Conservation (phyloP, 73 alveolate species). For the Tetrahymena borealis region DNA sequence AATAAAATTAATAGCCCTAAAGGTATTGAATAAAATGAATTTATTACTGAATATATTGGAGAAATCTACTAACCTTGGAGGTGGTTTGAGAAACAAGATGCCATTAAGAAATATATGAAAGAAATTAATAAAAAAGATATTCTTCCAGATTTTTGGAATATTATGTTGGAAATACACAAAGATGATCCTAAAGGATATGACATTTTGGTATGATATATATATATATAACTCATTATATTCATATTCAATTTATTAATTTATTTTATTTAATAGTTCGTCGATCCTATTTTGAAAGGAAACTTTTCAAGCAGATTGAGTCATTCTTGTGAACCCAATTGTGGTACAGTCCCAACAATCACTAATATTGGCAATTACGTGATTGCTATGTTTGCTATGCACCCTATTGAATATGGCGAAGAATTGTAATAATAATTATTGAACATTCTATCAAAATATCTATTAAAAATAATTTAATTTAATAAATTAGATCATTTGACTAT, state of each 20-base stretch:
- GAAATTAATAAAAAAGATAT: conserved; percentile 70
- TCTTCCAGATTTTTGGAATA: conserved; percentile 95
- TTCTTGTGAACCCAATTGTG: conserved; percentile 94
- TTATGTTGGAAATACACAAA: conserved; percentile 90
- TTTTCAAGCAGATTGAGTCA: conserved; percentile 92
- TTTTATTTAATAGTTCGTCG: conserved; percentile 57
- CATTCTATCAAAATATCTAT: neutral
- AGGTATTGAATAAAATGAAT: conserved; percentile 86
- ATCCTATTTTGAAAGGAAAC: conserved; percentile 90
- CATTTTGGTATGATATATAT: conserved; percentile 46
- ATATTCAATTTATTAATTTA: neutral
- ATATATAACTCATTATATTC: neutral
- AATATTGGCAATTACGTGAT: conserved; percentile 78
- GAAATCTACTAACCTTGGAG: conserved; percentile 93
- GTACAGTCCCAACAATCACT: conserved; percentile 69
- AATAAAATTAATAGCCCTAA: neutral
- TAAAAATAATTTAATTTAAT: neutral
- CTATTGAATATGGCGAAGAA: conserved; percentile 89
- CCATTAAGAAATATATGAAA: conserved; percentile 81
- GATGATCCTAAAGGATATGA: conserved; percentile 96
- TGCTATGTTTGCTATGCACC: conserved; percentile 97
- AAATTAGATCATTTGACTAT: neutral
- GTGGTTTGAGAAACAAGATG: conserved; percentile 97
- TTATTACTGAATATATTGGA: conserved; percentile 93
- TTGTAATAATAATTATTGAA: neutral